Conservation (phyloP, 257 asterid genomes). For the Haberlea rhodopensis region DNA sequence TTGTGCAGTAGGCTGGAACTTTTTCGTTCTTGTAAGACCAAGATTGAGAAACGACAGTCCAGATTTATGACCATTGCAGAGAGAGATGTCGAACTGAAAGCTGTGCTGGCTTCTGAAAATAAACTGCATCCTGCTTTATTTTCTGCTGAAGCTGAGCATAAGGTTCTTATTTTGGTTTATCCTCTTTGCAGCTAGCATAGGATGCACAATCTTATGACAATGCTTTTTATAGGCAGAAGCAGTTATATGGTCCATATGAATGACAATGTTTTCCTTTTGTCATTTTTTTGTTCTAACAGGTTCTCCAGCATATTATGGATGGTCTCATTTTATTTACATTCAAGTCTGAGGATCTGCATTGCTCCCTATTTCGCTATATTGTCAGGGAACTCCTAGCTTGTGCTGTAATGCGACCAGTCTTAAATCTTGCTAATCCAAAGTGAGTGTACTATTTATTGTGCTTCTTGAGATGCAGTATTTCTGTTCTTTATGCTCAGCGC, state of each 20-base stretch:
- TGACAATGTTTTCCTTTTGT: slow-evolving; percentile 26
- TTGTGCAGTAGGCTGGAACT: slow-evolving; percentile 68
- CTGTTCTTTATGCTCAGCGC: slow-evolving; percentile 32
- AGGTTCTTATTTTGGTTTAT: slow-evolving; percentile 47
- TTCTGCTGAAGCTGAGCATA: slow-evolving; percentile 97
- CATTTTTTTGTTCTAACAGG: slow-evolving; percentile 50
- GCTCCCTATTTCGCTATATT: slow-evolving; percentile 75
- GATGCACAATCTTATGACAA: background rate
- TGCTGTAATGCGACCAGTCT: slow-evolving; percentile 84
- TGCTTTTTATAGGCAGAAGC: slow-evolving; percentile 12
- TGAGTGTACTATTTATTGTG: slow-evolving; percentile 27
- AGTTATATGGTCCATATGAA: slow-evolving; percentile 20
- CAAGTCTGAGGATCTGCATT: slow-evolving; percentile 71
- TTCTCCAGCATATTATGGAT: slow-evolving; percentile 91
- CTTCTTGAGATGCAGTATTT: slow-evolving; percentile 22
- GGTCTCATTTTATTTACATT: slow-evolving; percentile 79
- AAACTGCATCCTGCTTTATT: slow-evolving; percentile 86
- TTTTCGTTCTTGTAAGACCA: slow-evolving; percentile 62
- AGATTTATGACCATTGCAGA: slow-evolving; percentile 60
- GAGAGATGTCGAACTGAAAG: slow-evolving; percentile 63
- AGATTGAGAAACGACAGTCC: slow-evolving; percentile 57
- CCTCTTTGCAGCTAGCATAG: slow-evolving; percentile 11
- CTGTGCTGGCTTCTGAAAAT: slow-evolving; percentile 74
- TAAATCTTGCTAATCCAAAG: slow-evolving; percentile 94
- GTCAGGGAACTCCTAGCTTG: slow-evolving; percentile 91